phyloP scores from a whole-genome alignment of 2,329 filamentous ascomycete genomes.

The Cytospora mali region DNA sequence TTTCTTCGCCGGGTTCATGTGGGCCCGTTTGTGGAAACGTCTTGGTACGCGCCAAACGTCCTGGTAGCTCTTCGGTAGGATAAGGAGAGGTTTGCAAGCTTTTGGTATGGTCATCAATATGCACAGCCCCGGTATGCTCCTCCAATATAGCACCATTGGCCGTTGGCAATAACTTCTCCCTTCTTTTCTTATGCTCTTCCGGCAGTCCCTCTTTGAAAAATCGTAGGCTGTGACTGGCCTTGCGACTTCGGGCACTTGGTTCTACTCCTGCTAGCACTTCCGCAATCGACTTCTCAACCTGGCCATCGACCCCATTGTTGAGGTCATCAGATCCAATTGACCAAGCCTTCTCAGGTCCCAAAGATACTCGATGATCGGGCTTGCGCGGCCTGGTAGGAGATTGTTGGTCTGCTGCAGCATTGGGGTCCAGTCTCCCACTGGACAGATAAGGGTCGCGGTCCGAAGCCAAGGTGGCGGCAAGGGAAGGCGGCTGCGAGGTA shows the following conservation, averaged over 20 bases:
- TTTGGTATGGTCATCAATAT: constrained; percentile 27
- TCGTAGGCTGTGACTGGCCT: constrained; percentile 67
- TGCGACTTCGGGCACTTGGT: constrained; percentile 65
- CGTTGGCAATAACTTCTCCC: constrained; percentile 48
- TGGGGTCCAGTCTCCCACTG: constrained; percentile 9
- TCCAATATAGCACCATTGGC: constrained; percentile 28
- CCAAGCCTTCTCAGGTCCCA: constrained; percentile 62
- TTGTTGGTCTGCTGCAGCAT: constrained; percentile 3
- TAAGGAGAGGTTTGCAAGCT: constrained; percentile 33
- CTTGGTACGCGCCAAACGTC: constrained; percentile 28
- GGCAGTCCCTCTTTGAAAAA: constrained; percentile 69
- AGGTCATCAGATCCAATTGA: constrained; percentile 60
- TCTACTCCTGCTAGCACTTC: constrained; percentile 64
- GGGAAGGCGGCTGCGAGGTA: constrained; percentile 1
- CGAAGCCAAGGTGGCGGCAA: neutral
- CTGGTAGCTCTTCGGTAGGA: constrained; percentile 32
- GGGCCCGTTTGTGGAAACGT: constrained; percentile 29
- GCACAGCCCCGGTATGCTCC: constrained; percentile 29
- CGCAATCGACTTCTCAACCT: constrained; percentile 67
- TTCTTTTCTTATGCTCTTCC: constrained; percentile 57
- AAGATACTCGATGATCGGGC: constrained; percentile 46
- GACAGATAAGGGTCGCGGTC: constrained; percentile 4
- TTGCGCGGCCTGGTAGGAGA: constrained; percentile 39
- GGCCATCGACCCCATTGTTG: constrained; percentile 52
- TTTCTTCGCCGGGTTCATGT: constrained; percentile 19